Base-by-base conservation (phyloP, 2,329 filamentous ascomycete species). In the Penicillium sp. region DNA sequence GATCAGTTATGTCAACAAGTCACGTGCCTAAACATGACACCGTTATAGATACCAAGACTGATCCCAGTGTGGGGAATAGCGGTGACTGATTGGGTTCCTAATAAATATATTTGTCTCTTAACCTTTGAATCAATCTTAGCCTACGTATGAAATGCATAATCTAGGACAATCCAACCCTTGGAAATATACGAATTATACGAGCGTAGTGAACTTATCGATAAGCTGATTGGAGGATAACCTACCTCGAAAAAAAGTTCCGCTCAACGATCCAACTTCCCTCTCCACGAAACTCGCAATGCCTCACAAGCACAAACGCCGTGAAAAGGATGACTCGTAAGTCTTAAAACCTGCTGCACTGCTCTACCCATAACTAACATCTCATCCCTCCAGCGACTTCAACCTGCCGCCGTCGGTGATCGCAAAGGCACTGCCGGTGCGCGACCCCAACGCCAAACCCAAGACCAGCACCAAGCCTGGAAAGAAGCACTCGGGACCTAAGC, bases 241-340 rank as follows among this genome's bases (percentile, higher is more conserved):
- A 41, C 38, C 40, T n/a, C 37, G 33, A 47, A 56, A 58, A 61
- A 61, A 60, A 60, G 50, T 50, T 58, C 55, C 50, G 49, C 53
- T 35, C 38, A 29, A 44, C 42, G 38, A 32, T 28, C 43, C 50
- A 35, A 44, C 44, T 32, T 18, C 32, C 46, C 39, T 28, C 27
- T 28, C 44, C 10, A 40, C 44, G 41, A 47, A 60, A 47, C 27
- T 46, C 55, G 55, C 39, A 42, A 95, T 95, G 89, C 89, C 89
- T 68, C 88, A 92, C 74, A 95, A 95, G 73, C 89, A 95, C 69
- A 92, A 86, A 55, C 80, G 87, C 55, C 69, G 71, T 31, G 64
- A 70, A 57, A 81, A 81, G 32, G 67, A 73, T 56, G 62, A 64
- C 48, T 74, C 75, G 83, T 84, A 67, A 57, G 75, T 66, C 13